phyloP scores from a whole-genome alignment of 1,284 basidiomycete genomes.

The Cutaneotrichosporon curvatum region DNA sequence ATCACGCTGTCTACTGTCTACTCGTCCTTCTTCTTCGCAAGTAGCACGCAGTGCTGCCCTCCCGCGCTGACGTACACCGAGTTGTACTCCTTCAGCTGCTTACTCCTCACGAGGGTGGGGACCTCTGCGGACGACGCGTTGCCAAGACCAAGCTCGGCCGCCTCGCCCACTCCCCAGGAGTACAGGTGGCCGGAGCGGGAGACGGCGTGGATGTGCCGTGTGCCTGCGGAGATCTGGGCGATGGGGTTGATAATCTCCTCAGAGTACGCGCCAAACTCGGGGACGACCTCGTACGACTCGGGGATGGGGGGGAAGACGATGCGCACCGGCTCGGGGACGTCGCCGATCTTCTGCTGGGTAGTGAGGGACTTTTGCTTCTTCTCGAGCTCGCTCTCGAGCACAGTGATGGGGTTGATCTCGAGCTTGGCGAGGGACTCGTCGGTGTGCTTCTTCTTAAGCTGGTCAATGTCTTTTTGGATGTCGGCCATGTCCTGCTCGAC shows the following conservation, averaged over 20 bases:
- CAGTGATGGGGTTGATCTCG: conserved; percentile 17
- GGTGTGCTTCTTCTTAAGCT: conserved; percentile 4
- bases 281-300: conserved; percentile 47
- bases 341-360: conserved; percentile 55
- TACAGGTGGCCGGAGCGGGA: conserved; percentile 70
- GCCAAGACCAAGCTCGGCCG: conserved; percentile 50
- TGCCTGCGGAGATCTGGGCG: conserved; percentile 66
- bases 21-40: conserved; percentile 14
- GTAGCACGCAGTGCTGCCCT: conserved; percentile 49
- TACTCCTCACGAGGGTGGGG: conserved; percentile 58
- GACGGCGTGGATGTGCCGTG: conserved; percentile 74
- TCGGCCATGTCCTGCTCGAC: conserved; percentile 32
- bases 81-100: conserved; percentile 44
- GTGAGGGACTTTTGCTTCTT: conserved; percentile 47
- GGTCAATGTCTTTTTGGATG: conserved; percentile 24
- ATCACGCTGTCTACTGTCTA: too few relatives aligned
- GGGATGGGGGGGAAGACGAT: conserved; percentile 59
- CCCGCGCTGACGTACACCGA: conserved; percentile 47
- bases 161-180: conserved; percentile 72
- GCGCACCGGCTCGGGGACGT: conserved; percentile 50
- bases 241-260: conserved; percentile 56
- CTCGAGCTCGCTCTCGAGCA: conserved; percentile 23
- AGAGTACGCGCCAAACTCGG: conserved; percentile 43
- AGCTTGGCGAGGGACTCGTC: conserved; percentile 21
- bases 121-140: conserved; percentile 50